Evolutionary conservation across 129 eudicot species (phyloP).

Genomic region (Flaveria bidentis): DNA sequence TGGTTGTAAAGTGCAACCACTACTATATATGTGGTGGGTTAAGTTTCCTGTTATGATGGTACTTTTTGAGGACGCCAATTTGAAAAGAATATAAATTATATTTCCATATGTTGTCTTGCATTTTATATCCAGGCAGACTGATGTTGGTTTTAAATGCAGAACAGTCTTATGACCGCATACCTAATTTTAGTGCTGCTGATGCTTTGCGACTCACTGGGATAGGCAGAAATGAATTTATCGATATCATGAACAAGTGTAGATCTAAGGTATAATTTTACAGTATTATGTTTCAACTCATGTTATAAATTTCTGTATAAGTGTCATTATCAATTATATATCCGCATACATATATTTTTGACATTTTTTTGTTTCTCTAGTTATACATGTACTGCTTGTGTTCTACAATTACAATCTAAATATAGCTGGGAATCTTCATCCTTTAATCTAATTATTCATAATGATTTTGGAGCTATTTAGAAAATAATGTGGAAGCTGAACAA

Average conservation of each 20-base stretch:
- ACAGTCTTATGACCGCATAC: conserved; percentile 98
- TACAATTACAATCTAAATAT: conserved; percentile 20
- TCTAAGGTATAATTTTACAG: conserved; percentile 66
- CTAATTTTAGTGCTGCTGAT: conserved; percentile 99
- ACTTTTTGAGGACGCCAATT: neutral
- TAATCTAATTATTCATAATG: conserved; percentile 34
- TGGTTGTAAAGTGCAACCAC: neutral
- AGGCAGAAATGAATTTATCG: conserved; percentile 98
- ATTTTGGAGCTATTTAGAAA: conserved; percentile 71
- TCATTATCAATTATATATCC: neutral
- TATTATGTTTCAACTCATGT: conserved; percentile 14
- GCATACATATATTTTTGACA: neutral
- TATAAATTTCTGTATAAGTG: neutral
- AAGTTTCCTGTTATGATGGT: neutral
- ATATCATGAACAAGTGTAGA: conserved; percentile 98
- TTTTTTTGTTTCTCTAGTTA: neutral
- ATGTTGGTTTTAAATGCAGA: conserved; percentile 60
- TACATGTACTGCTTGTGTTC: conserved; percentile 3
- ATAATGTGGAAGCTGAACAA: conserved; percentile 99
- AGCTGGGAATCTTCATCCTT: conserved; percentile 20
- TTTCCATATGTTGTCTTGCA: conserved; percentile 5
- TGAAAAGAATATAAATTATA: neutral
- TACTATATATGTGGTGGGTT: conserved; percentile 10
- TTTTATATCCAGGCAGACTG: conserved; percentile 22
- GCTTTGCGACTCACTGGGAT: conserved; percentile 93